Percentiles rank a stretch among this genome's conserved stretches.
Conservation (phyloP, 257 asterid genomes). For the Capsicum chinense region DNA sequence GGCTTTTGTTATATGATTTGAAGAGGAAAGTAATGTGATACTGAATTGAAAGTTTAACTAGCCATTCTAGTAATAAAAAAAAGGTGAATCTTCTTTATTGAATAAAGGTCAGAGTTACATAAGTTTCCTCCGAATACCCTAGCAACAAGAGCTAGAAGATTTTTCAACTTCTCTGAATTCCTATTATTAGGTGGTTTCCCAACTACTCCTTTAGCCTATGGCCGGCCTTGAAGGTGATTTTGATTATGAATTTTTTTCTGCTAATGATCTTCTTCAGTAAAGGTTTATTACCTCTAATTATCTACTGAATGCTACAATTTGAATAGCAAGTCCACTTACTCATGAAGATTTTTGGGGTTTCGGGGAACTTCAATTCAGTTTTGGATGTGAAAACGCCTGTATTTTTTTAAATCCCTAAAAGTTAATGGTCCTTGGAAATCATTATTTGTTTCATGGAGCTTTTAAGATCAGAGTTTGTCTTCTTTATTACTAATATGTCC, state of each 20-base stretch:
- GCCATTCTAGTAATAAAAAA: background rate
- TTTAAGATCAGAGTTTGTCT: background rate
- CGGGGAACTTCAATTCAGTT: background rate
- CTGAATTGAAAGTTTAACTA: background rate
- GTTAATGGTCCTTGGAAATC: background rate
- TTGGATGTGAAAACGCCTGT: background rate
- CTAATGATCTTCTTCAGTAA: background rate
- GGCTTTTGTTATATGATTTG: no score
- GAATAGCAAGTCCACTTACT: background rate
- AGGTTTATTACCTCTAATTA: background rate
- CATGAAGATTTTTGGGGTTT: background rate
- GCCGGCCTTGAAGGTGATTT: background rate
- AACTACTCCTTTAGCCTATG: background rate
- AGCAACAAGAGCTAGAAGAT: background rate
- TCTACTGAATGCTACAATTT: background rate
- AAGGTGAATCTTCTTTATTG: background rate
- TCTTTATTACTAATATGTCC: background rate
- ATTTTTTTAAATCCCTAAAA: background rate
- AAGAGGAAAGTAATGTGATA: no score
- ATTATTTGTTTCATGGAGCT: background rate
- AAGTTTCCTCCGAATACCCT: background rate
- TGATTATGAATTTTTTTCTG: background rate
- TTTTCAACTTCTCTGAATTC: background rate
- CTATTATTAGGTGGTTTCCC: background rate
- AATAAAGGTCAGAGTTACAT: background rate